These are phyloP conservation scores for Plasmodium gaboni DNA, from an alignment of 169 alveolate species.

Conservation along the genomic window DNA sequence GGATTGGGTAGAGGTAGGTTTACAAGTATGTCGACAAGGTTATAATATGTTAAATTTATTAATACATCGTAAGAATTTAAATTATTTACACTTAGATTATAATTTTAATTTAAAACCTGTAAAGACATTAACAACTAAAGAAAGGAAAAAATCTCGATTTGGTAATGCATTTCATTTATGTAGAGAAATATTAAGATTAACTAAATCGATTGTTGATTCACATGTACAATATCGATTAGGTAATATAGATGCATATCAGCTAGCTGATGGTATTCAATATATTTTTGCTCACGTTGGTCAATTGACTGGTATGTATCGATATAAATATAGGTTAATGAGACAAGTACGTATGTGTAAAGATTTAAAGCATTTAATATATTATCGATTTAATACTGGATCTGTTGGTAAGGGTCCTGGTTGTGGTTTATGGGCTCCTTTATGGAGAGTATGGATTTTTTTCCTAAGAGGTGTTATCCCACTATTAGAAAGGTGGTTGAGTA, in stretches of 20 bases:
- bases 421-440: slow-evolving; percentile 99
- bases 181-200: slow-evolving; percentile 98
- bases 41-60: slow-evolving; percentile 98
- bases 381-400: slow-evolving; percentile 99
- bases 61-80: slow-evolving; percentile 98
- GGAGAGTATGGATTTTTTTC: slow-evolving; percentile 99
- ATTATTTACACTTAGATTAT: slow-evolving; percentile 99
- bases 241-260: slow-evolving; percentile 99
- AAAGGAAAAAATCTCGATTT: slow-evolving; percentile 99
- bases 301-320: slow-evolving; percentile 99
- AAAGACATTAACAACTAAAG: slow-evolving; percentile 99
- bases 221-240: slow-evolving; percentile 99
- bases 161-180: slow-evolving; percentile 99
- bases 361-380: slow-evolving; percentile 98
- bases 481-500: slow-evolving; percentile 99
- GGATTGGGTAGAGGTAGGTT: slow-evolving; percentile 99
- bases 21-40: slow-evolving; percentile 99
- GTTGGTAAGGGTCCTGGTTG: slow-evolving; percentile 99
- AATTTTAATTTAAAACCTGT: slow-evolving; percentile 99
- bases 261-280: slow-evolving; percentile 99
- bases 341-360: slow-evolving; percentile 99
- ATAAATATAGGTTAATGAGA: slow-evolving; percentile 99
- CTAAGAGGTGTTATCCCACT: slow-evolving; percentile 99
- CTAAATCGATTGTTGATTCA: slow-evolving; percentile 98
- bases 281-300: slow-evolving; percentile 99